A percentile compares a stretch with the other conserved stretches of the same genome.
phyloP scores from a whole-genome alignment of 2,329 filamentous ascomycete species.

The Drechslerella dactyloides region DNA sequence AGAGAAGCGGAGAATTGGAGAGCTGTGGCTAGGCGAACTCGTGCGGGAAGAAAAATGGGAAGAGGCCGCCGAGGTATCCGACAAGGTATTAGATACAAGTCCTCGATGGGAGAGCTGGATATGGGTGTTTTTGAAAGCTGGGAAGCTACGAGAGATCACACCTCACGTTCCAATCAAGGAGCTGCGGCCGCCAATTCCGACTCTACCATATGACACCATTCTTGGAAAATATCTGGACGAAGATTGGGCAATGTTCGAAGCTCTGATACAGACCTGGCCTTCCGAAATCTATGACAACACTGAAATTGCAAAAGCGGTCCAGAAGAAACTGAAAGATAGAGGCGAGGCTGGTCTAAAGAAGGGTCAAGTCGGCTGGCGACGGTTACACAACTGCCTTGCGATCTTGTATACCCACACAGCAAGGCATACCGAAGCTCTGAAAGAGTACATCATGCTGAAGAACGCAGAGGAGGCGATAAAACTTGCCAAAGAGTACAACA shows the following conservation, averaged over 20 bases:
- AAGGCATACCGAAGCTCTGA: slow-evolving; percentile 80
- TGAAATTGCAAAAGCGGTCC: slow-evolving; percentile 76
- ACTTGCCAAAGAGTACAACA: slow-evolving; percentile 82
- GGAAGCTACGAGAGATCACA: slow-evolving; percentile 88
- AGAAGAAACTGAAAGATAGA: slow-evolving; percentile 78
- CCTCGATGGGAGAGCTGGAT: slow-evolving; percentile 95
- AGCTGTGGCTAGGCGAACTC: slow-evolving; percentile 89
- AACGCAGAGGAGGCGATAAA: slow-evolving; percentile 88
- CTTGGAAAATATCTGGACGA: slow-evolving; percentile 84
- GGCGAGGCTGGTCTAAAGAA: slow-evolving; percentile 79
- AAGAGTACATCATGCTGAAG: slow-evolving; percentile 86
- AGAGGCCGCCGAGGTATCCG: slow-evolving; percentile 78
- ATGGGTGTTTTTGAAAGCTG: slow-evolving; percentile 83
- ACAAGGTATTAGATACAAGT: slow-evolving; percentile 79
- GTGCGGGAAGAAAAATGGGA: slow-evolving; percentile 76
- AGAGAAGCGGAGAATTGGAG: slow-evolving; percentile 88
- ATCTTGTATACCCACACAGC: slow-evolving; percentile 83
- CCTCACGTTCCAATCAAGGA: slow-evolving; percentile 78
- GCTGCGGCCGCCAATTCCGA: slow-evolving; percentile 78
- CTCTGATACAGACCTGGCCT: slow-evolving; percentile 82
- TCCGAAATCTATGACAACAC: slow-evolving; percentile 58
- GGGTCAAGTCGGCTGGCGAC: slow-evolving; percentile 80
- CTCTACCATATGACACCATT: slow-evolving; percentile 84
- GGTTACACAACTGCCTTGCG: slow-evolving; percentile 84
- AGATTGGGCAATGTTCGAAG: slow-evolving; percentile 76